A percentile compares a stretch with the other conserved stretches of the same genome.
Evolutionary conservation across 2,329 filamentous ascomycete genomes (phyloP).

Genomic region (Aspergillus sp.): DNA sequence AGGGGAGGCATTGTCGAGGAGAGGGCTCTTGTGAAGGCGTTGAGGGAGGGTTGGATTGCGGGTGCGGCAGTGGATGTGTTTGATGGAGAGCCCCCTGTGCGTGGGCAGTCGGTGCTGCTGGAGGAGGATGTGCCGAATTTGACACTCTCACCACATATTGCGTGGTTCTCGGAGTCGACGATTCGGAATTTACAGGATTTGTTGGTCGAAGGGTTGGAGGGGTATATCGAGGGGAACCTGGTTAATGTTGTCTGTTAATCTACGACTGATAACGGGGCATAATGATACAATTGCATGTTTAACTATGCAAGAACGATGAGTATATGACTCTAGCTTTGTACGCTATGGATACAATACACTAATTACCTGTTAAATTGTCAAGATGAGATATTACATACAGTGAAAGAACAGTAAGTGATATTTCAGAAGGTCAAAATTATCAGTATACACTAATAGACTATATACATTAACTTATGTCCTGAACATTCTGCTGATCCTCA

Average conservation of each 20-base stretch:
- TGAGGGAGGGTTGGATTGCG: constrained; percentile 44
- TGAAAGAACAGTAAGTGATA: too few species aligned
- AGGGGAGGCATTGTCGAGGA: constrained; percentile 54
- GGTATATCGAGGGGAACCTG: background rate
- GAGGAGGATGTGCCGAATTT: constrained; percentile 49
- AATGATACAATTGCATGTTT: background rate
- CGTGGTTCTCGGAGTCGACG: constrained; percentile 53
- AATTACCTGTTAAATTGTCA: too few species aligned
- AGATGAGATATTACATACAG: too few species aligned
- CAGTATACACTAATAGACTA: too few species aligned
- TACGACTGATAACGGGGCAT: too few species aligned
- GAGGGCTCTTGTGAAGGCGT: constrained; percentile 44
- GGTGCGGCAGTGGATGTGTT: constrained; percentile 49
- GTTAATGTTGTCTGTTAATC: constrained; percentile 1
- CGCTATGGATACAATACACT: too few species aligned
- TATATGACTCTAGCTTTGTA: too few species aligned
- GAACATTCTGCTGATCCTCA: too few species aligned
- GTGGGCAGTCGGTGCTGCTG: constrained; percentile 44
- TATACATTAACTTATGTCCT: too few species aligned
- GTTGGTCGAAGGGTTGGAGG: background rate
- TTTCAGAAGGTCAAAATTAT: too few species aligned
- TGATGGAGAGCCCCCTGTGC: constrained; percentile 48
- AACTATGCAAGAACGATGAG: too few species aligned
- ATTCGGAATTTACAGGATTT: constrained; percentile 44
- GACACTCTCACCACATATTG: constrained; percentile 53